Conservation (phyloP, 31 red algal species). For the Bonnemaisonia californica region DNA sequence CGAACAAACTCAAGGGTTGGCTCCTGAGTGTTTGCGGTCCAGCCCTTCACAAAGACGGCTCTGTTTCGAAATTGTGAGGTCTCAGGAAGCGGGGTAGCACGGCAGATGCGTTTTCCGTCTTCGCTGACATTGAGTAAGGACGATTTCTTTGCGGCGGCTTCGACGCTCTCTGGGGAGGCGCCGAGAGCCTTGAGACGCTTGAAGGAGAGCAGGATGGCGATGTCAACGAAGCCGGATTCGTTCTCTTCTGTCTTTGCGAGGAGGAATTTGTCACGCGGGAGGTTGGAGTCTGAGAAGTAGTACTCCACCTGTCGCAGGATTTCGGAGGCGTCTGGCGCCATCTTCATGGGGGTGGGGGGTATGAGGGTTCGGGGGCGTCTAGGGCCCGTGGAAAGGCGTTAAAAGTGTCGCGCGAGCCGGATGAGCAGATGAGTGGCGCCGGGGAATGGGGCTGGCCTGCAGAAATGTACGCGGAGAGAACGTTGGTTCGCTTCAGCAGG, state of each 20-base stretch:
- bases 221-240: constrained; percentile 70
- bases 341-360: constrained; percentile 15
- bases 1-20: constrained; percentile 63
- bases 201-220: constrained; percentile 66
- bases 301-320: constrained; percentile 91
- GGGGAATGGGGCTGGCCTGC: too few relatives aligned
- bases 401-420: too few relatives aligned
- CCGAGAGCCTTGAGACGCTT: constrained; percentile 51
- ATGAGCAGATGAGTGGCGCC: too few relatives aligned
- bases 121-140: constrained; percentile 44
- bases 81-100: constrained; percentile 64
- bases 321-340: constrained; percentile 32
- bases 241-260: constrained; percentile 80
- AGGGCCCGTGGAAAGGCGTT: neutral
- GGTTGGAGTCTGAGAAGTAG: constrained; percentile 95
- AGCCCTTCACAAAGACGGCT: constrained; percentile 79
- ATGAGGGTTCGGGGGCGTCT: neutral
- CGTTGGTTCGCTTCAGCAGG: too few relatives aligned
- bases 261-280: constrained; percentile 94
- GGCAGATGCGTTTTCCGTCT: constrained; percentile 48
- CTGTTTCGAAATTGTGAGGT: constrained; percentile 48
- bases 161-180: constrained; percentile 36
- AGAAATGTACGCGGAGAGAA: too few relatives aligned
- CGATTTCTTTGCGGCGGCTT: constrained; percentile 41
- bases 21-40: constrained; percentile 31